Conservation (phyloP, 2,329 filamentous ascomycete species). For the Fusarium transvaalense region DNA sequence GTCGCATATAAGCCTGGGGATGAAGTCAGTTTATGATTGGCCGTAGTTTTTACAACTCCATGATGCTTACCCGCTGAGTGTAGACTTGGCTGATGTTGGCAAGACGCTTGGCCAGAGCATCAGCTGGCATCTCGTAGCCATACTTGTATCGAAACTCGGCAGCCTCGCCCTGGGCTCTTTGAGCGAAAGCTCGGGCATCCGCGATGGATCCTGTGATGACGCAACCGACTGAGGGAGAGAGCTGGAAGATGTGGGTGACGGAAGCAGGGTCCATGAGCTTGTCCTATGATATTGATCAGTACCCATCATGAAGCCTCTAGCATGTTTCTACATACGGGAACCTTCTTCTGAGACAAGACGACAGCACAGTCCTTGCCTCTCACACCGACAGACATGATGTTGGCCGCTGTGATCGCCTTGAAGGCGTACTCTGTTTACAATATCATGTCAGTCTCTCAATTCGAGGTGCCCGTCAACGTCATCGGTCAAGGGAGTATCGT, state of each 20-base stretch:
- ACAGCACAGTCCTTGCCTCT: slow-evolving; percentile 97
- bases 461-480: slow-evolving; percentile 31
- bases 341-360: slow-evolving; percentile 98
- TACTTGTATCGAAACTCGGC: slow-evolving; percentile 99
- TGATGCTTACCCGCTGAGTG: slow-evolving; percentile 82
- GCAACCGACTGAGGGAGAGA: slow-evolving; percentile 95
- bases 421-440: slow-evolving; percentile 91
- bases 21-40: slow-evolving; percentile 45
- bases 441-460: slow-evolving; percentile 41
- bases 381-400: slow-evolving; percentile 97
- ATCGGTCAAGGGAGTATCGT: slow-evolving; percentile 32
- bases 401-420: slow-evolving; percentile 99
- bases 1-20: slow-evolving; percentile 90
- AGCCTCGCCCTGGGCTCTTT: slow-evolving; percentile 93
- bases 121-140: slow-evolving; percentile 99
- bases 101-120: slow-evolving; percentile 94
- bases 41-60: slow-evolving; percentile 26
- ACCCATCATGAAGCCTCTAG: not conserved
- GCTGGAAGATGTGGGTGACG: slow-evolving; percentile 96
- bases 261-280: slow-evolving; percentile 98
- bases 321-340: slow-evolving; percentile 75
- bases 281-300: slow-evolving; percentile 71
- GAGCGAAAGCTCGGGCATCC: slow-evolving; percentile 92
- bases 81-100: slow-evolving; percentile 99
- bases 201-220: slow-evolving; percentile 99